phyloP scores from a whole-genome alignment of 345 rosid species.

The Populus tremula region DNA sequence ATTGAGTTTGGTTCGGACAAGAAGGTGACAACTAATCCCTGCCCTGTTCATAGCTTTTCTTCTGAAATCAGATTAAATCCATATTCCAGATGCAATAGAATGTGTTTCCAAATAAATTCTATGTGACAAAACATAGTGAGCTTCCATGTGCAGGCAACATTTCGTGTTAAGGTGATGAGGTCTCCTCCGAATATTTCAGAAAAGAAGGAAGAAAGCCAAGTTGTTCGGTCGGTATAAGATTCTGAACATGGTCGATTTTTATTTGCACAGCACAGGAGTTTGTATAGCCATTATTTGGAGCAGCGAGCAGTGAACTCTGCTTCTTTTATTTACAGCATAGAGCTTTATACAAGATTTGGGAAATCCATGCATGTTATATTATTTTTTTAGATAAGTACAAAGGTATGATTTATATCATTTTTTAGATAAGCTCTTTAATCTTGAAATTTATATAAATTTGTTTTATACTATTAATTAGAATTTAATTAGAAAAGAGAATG shows the following conservation, averaged over 20 bases:
- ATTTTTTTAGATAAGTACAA: no score
- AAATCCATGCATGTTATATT: neutral
- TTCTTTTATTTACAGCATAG: neutral
- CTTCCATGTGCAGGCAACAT: conserved; percentile 51
- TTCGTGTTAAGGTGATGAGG: conserved; percentile 66
- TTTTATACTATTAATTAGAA: no score
- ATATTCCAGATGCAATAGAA: neutral
- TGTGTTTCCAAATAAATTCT: neutral
- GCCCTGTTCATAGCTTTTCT: neutral
- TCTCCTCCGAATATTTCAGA: conserved; percentile 24
- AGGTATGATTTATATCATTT: no score
- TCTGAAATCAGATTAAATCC: neutral
- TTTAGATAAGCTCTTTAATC: no score
- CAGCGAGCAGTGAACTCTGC: conserved; percentile 5
- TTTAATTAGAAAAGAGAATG: no score
- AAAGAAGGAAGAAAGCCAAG: conserved; percentile 27
- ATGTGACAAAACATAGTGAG: neutral
- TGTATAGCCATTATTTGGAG: conserved; percentile 32
- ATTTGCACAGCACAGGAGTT: conserved; percentile 8
- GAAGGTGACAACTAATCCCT: conserved; percentile 34
- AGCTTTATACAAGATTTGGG: neutral
- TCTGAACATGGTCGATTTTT: neutral
- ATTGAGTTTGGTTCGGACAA: conserved; percentile 71
- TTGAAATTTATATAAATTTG: no score
- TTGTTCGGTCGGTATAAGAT: conserved; percentile 58